Percentiles rank a stretch among this genome's conserved stretches.
Conservation (phyloP, 176 grass and related monocot genomes). For the Triticum dicoccoides region DNA sequence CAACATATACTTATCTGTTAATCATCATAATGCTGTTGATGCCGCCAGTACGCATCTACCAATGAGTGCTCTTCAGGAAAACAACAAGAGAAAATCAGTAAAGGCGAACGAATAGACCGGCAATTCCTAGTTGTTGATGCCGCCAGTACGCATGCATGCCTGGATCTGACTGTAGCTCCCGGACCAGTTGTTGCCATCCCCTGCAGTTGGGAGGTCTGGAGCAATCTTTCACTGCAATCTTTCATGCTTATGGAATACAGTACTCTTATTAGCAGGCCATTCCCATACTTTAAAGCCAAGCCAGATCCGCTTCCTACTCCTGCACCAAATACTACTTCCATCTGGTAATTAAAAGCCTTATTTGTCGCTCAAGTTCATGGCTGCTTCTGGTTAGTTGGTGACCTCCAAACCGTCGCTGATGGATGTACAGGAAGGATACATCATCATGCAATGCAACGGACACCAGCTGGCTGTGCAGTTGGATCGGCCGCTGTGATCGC, state of each 20-base stretch:
- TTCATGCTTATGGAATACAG: constrained; percentile 2
- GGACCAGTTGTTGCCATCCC: background rate
- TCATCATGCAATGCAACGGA: background rate
- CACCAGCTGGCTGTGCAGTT: constrained; percentile 22
- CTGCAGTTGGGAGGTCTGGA: background rate
- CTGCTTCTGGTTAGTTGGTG: background rate
- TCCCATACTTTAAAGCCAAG: background rate
- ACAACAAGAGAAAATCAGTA: background rate
- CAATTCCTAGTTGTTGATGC: background rate
- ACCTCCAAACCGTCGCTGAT: constrained; percentile 11
- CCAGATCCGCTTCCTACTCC: background rate
- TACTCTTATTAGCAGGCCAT: background rate
- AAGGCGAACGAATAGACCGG: background rate
- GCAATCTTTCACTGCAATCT: constrained; percentile 12
- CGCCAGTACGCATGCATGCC: background rate
- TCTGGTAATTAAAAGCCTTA: background rate
- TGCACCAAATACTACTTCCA: background rate
- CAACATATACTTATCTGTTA: background rate
- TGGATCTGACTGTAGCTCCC: background rate
- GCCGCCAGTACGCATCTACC: background rate
- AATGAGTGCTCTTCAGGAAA: background rate
- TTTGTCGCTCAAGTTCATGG: background rate
- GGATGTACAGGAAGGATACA: background rate
- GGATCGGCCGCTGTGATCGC: background rate
- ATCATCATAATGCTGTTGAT: background rate